Percentiles rank a stretch among this genome's conserved stretches.
These are phyloP conservation scores for Clathrus columnatus DNA, from an alignment of 768 basidiomycete genomes.

Conservation along the genomic window DNA sequence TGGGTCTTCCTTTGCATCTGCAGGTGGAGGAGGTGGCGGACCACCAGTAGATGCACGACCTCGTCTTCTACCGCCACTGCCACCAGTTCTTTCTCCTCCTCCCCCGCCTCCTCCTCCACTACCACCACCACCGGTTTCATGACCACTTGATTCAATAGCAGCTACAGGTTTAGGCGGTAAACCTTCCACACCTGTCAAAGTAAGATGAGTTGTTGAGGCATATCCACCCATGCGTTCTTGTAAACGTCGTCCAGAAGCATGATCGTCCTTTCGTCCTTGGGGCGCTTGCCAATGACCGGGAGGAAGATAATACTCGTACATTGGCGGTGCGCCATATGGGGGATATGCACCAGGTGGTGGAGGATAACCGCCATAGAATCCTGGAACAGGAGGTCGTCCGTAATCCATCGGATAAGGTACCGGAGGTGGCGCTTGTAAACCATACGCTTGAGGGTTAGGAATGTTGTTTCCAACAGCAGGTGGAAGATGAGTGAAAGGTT, in stretches of 20 bases:
- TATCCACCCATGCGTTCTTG: conserved; percentile 78
- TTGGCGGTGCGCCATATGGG: conserved; percentile 35
- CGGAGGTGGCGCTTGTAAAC: conserved; percentile 54
- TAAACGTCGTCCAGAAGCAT: conserved; percentile 44
- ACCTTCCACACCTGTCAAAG: conserved; percentile 57
- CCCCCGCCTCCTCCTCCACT: conserved; percentile 28
- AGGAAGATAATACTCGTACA: conserved; percentile 30
- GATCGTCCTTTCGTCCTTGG: neutral
- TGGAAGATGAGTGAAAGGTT: conserved; percentile 76
- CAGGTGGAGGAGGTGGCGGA: conserved; percentile 70
- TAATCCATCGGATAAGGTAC: conserved; percentile 19
- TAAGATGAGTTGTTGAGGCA: conserved; percentile 40
- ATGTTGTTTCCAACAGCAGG: conserved; percentile 56
- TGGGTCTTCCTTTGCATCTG: conserved; percentile 88
- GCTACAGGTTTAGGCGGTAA: conserved; percentile 71
- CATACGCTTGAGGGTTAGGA: conserved; percentile 80
- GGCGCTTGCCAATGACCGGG: conserved; percentile 27
- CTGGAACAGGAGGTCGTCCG: conserved; percentile 26
- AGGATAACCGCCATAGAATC: conserved; percentile 29
- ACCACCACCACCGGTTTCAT: conserved; percentile 30
- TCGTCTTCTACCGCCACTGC: conserved; percentile 23
- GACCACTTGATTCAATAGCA: conserved; percentile 25
- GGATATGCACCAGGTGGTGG: conserved; percentile 24
- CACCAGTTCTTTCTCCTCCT: neutral
- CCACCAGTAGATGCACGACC: conserved; percentile 36